A percentile compares a stretch with the other conserved stretches of the same genome.
Evolutionary conservation across 2,329 filamentous ascomycete species (phyloP).

Genomic region (Penicillium capsulatum): DNA sequence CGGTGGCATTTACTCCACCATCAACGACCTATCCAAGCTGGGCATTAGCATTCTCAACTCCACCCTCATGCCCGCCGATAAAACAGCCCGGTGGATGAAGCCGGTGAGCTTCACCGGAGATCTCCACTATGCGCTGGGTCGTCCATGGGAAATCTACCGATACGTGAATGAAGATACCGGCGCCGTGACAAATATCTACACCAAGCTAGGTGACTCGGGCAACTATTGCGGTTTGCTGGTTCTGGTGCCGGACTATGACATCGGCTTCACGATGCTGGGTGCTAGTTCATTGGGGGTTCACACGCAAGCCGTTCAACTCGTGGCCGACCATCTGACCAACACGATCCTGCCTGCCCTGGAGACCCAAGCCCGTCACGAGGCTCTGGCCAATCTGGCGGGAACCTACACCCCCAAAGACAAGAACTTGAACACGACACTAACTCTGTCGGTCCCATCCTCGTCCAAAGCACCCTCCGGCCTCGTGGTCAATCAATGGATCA

Average conservation of each 20-base stretch:
- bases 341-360: slow-evolving; percentile 31
- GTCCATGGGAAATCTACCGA: slow-evolving; percentile 44
- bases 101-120: slow-evolving; percentile 39
- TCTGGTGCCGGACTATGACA: slow-evolving; percentile 43
- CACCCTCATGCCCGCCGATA: slow-evolving; percentile 33
- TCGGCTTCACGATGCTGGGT: slow-evolving; percentile 41
- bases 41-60: slow-evolving; percentile 33
- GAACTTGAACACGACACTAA: slow-evolving; percentile 26
- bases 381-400: slow-evolving; percentile 23
- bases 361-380: slow-evolving; percentile 29
- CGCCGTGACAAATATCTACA: slow-evolving; percentile 33
- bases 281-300: slow-evolving; percentile 26
- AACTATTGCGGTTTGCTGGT: slow-evolving; percentile 39
- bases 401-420: slow-evolving; percentile 25
- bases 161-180: slow-evolving; percentile 26
- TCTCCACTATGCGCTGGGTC: slow-evolving; percentile 38
- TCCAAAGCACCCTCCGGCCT: slow-evolving; percentile 4
- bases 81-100: slow-evolving; percentile 42
- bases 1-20: slow-evolving; percentile 29
- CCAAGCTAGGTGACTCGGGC: slow-evolving; percentile 43
- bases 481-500: slow-evolving; percentile 27
- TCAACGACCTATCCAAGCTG: slow-evolving; percentile 35
- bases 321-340: slow-evolving; percentile 28
- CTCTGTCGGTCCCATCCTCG: slow-evolving; percentile 16
- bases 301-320: slow-evolving; percentile 6